These are phyloP conservation scores for Phaeophleospora eucalypticola DNA, from an alignment of 2,329 filamentous ascomycete genomes.

Conservation along the genomic window DNA sequence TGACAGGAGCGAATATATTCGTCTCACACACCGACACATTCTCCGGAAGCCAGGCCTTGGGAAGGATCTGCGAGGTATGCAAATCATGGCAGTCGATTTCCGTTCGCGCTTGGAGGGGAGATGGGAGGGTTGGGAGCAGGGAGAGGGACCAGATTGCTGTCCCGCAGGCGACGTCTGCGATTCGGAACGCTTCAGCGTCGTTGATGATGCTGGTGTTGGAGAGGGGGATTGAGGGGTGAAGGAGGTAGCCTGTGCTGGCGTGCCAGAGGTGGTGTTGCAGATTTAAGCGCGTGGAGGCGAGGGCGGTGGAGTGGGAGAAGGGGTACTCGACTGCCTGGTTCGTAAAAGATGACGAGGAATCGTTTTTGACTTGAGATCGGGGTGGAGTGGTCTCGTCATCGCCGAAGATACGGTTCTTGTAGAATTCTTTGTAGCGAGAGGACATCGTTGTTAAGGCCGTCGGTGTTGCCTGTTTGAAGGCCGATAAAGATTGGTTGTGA, in stretches of 20 bases:
- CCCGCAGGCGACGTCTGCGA: constrained; percentile 20
- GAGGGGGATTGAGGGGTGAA: constrained; percentile 28
- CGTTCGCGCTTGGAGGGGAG: too few relatives aligned
- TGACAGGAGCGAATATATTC: constrained; percentile 15
- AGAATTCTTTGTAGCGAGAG: neutral
- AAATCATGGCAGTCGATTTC: constrained; percentile 24
- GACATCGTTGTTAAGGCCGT: neutral
- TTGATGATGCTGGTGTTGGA: constrained; percentile 8
- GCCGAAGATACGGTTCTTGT: constrained; percentile 6
- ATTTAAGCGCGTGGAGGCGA: constrained; percentile 23
- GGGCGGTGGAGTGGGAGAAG: constrained; percentile 11
- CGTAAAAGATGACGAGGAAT: neutral
- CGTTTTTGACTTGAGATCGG: neutral
- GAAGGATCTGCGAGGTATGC: constrained; percentile 16
- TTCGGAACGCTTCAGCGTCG: too few relatives aligned
- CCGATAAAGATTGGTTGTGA: too few relatives aligned
- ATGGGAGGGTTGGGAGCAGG: constrained; percentile 1
- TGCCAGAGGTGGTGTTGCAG: constrained; percentile 33
- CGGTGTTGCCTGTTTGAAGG: too few relatives aligned
- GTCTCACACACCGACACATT: constrained; percentile 18
- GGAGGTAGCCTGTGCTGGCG: constrained; percentile 23
- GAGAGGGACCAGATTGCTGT: constrained; percentile 20
- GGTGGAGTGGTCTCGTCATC: constrained; percentile 6
- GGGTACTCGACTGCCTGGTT: neutral
- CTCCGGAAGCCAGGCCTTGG: constrained; percentile 14